These are phyloP conservation scores for Aspergillus chevalieri DNA, from an alignment of 2,329 filamentous ascomycete genomes.

Conservation along the genomic window DNA sequence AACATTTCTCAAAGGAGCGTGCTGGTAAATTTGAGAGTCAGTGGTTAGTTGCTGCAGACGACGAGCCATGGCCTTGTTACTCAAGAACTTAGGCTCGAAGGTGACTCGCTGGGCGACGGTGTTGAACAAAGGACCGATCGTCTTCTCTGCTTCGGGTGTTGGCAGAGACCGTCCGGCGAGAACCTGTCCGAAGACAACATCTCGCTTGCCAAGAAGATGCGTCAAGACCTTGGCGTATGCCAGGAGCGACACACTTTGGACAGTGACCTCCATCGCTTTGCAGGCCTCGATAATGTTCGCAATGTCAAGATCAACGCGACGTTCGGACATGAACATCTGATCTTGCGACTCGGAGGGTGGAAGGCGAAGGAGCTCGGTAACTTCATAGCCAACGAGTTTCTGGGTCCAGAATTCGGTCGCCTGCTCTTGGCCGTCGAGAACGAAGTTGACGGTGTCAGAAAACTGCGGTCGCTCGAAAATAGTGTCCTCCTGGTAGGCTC, in stretches of 20 bases:
- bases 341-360: conserved; percentile 3
- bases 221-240: conserved; percentile 27
- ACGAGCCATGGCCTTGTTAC: conserved; percentile 30
- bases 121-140: conserved; percentile 52
- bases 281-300: conserved; percentile 13
- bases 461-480: conserved; percentile 15
- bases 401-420: conserved; percentile 29
- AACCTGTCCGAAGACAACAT: conserved; percentile 45
- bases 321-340: conserved; percentile 15
- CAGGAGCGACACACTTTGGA: conserved; percentile 24
- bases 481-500: conserved; percentile 50
- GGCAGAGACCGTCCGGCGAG: conserved; percentile 48
- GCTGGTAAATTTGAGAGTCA: conserved; percentile 43
- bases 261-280: conserved; percentile 22
- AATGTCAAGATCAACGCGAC: conserved; percentile 13
- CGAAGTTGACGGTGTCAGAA: conserved; percentile 49
- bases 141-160: conserved; percentile 40
- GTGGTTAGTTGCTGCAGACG: conserved; percentile 42
- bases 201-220: conserved; percentile 21
- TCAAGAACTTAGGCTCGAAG: conserved; percentile 34
- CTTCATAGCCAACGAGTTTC: conserved; percentile 16
- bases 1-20: conserved; percentile 47
- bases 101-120: conserved; percentile 44
- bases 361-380: conserved; percentile 16
- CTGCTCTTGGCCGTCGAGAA: conserved; percentile 43